Conservation (phyloP, 2,329 filamentous ascomycete genomes). For the Pestalotiopsis sp. region DNA sequence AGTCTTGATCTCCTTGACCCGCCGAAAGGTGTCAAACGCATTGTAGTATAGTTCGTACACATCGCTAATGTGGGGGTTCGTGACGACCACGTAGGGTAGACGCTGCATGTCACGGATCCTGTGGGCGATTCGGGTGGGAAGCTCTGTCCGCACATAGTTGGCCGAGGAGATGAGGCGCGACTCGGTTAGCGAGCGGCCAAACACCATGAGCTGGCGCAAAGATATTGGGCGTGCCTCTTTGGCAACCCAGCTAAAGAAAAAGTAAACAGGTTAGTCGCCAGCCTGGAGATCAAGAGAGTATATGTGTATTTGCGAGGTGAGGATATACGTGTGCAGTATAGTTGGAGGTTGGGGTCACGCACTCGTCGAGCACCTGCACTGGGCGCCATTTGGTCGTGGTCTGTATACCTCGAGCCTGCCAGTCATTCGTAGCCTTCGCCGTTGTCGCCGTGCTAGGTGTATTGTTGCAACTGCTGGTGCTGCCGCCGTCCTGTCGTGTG, state of each 20-base stretch:
- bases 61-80: constrained; percentile 90
- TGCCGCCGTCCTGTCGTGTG: background rate
- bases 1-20: constrained; percentile 79
- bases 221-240: constrained; percentile 94
- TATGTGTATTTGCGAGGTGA: background rate
- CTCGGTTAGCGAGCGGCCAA: constrained; percentile 91
- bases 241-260: constrained; percentile 76
- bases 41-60: constrained; percentile 97
- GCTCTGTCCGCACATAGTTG: constrained; percentile 95
- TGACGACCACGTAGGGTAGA: constrained; percentile 91
- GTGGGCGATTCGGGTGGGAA: constrained; percentile 88
- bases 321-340: background rate
- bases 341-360: constrained; percentile 28
- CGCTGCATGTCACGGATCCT: constrained; percentile 97
- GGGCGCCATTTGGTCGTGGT: constrained; percentile 59
- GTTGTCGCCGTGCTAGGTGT: background rate
- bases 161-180: constrained; percentile 87
- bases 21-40: constrained; percentile 91
- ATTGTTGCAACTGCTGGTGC: constrained; percentile 15
- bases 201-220: constrained; percentile 94
- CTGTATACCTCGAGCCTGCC: constrained; percentile 23
- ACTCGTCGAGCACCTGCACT: constrained; percentile 68
- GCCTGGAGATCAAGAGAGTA: background rate
- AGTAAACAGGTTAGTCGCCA: background rate
- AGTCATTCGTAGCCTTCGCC: background rate